Evolutionary conservation across 2,329 filamentous ascomycete species (phyloP).

Genomic region (Hypocreales sp.): DNA sequence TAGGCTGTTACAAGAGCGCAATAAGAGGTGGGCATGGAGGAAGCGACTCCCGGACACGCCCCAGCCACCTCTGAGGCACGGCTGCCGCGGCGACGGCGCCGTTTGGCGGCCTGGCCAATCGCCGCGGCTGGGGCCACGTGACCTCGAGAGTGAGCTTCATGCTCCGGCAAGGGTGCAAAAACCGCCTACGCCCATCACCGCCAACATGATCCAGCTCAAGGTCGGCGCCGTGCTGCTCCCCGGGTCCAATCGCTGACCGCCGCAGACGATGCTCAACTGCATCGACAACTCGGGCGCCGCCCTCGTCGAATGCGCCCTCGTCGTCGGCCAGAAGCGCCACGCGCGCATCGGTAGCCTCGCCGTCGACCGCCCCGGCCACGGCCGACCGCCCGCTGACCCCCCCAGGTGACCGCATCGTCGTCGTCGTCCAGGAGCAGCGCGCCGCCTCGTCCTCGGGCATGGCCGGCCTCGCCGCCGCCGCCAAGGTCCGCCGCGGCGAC

Average conservation of each 20-base stretch:
- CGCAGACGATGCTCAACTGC: constrained; percentile 89
- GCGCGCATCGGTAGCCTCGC: constrained; percentile 65
- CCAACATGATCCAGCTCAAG: constrained; percentile 2
- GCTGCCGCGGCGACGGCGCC: too few species aligned
- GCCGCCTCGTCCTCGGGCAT: constrained; percentile 58
- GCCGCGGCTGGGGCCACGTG: too few species aligned
- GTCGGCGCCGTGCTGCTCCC: not conserved
- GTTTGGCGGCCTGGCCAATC: too few species aligned
- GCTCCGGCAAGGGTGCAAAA: too few species aligned
- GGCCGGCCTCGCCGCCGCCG: constrained; percentile 57
- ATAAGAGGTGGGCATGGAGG: too few species aligned
- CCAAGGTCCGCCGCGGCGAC: constrained; percentile 91
- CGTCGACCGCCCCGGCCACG: not conserved
- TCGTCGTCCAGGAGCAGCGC: constrained; percentile 94
- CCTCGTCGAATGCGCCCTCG: constrained; percentile 88
- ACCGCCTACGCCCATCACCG: too few species aligned
- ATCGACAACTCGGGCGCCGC: constrained; percentile 99
- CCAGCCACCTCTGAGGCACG: too few species aligned
- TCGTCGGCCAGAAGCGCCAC: constrained; percentile 77
- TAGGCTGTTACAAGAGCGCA: too few species aligned
- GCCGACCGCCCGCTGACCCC: constrained; percentile 1
- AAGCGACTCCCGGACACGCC: too few species aligned
- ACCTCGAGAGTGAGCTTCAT: too few species aligned
- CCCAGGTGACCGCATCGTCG: constrained; percentile 85
- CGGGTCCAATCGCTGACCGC: constrained; percentile 4